Base-by-base conservation (phyloP, 805 yeast genomes). In the Lipomyces starkeyi region DNA sequence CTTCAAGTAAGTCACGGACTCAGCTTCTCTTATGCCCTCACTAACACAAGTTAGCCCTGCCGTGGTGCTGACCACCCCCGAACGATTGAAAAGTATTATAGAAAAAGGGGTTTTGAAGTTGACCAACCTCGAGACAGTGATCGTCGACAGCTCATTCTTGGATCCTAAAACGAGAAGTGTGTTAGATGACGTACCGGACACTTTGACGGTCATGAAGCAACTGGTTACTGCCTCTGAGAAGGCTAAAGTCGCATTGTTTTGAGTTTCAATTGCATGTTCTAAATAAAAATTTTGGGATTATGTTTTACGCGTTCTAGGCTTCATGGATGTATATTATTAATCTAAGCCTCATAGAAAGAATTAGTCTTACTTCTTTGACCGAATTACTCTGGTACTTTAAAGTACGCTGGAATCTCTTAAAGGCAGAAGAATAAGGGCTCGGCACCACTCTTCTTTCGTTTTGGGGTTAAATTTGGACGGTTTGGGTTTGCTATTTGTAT, bases 111-210 rank as follows among this genome's bases (percentile, higher is more conserved):
- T 57, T 22, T 20, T 69, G 20, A 61, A 56, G 2, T 29, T 66
- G 22, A 55, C 52, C 7, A 59, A 59, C 34, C 62, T 69, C 22
- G 62, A 59, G 25, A 14, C 29, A n/a, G 56, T 69, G n/a, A 49
- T 69, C 34, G 25, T 69, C 32, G 72, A 69, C 40, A 32, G 62
- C 29, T 52, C 72, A n/a, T 62, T 40, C 53, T 52, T 69, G 55
- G 72, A 69, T 43, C 25, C 66, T 34, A 69, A 69, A 47, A 56
- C 53, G 56, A 54, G 71, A 11, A 64, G 58, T 34, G 72, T 66
- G 27, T 47, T 69, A 8, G 71, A 69, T 43, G 72, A 67, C 53
- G 69, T 67, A 25, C 69, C 65, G 7, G 72, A 69, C 62, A 69
- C 70, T 9, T 43, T 69, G 14, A 37, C 43, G 37, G 49, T 37